Evolutionary conservation across 352 stramenopile genomes (phyloP).

Genomic region (Pythium periplocum): DNA sequence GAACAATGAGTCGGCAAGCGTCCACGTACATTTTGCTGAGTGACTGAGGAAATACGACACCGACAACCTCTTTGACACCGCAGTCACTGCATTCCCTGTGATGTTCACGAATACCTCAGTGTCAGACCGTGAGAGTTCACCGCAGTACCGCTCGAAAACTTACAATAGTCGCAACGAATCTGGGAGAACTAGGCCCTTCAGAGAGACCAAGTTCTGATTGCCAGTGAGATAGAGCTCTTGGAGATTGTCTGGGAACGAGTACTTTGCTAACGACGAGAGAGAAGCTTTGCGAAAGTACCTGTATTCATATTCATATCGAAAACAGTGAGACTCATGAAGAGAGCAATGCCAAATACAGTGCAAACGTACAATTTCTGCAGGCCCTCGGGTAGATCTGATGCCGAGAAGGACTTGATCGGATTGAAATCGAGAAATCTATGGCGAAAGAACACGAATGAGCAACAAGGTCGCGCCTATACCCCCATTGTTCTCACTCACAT

Average conservation of each 20-base stretch:
- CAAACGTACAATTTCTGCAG: not conserved
- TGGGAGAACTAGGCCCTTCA: constrained; percentile 33
- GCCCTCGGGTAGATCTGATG: not conserved
- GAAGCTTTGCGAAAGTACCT: constrained; percentile 14
- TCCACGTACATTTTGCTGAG: constrained; percentile 30
- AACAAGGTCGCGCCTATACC: too few species aligned
- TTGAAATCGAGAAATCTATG: constrained; percentile 4
- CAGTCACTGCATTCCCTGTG: not conserved
- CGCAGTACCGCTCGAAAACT: not conserved
- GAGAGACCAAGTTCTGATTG: constrained; percentile 29
- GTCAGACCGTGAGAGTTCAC: not conserved
- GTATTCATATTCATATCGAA: not conserved
- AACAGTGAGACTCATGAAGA: too few species aligned
- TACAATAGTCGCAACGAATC: constrained; percentile 20
- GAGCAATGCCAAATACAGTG: too few species aligned
- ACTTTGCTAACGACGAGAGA: constrained; percentile 1
- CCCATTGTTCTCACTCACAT: constrained; percentile 14
- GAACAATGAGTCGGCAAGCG: too few species aligned
- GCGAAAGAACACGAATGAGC: not conserved
- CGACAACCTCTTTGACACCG: constrained; percentile 14
- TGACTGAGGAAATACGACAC: constrained; percentile 23
- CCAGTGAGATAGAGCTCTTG: constrained; percentile 27
- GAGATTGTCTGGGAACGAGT: constrained; percentile 12
- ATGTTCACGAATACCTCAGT: too few species aligned
- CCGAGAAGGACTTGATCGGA: not conserved